Evolutionary conservation across 1,139 yeast species (phyloP), one percentile per base, ranked within the genome.

Genomic region (Nakaseomyces glabratus): DNA sequence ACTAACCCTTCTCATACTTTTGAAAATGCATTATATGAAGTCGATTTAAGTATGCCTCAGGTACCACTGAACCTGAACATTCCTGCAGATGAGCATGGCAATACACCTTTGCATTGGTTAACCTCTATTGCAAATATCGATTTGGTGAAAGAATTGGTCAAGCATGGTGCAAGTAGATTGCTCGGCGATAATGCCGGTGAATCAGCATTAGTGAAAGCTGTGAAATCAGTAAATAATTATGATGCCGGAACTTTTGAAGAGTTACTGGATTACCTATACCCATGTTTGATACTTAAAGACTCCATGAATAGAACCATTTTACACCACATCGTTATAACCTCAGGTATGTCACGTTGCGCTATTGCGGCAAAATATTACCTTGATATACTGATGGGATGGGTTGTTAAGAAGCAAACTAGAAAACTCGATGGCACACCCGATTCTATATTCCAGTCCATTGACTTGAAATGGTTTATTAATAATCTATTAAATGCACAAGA

Each of bases 91-190:
- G 93, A 82, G 47, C 76, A 81, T 39, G 97, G 97, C 0, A 93
- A 90, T 52, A 80, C 95, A 0, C 86, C 95, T 1, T 67, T 93
- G 40, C 99, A 93, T 57, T 84, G 97, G 94, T 94, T 96, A 1
- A 79, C 97, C 20, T 85, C 96, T 0, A 69, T 93, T 60, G 97
- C 94, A 0, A 76, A 85, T 42, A 62, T 78, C 4, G 65, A 76
- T 2, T 66, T 88, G 39, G 90, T 86, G 4, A 73, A 73, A 39
- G 85, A 84, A 38, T 63, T 93, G 23, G 70, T 88, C 6, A 62
- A 73, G 33, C 72, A 76, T 44, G 94, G 95, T 3, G 51, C 63
- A 10, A 65, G 73, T 39, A 63, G 80, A 34, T 68, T 82, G 6
- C 63, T 82, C 28, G 85, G 93, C 12, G 90, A 82, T 48, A 77